Base-by-base conservation (phyloP, 129 eudicot genomes). In the Heracleum sosnowskyi region DNA sequence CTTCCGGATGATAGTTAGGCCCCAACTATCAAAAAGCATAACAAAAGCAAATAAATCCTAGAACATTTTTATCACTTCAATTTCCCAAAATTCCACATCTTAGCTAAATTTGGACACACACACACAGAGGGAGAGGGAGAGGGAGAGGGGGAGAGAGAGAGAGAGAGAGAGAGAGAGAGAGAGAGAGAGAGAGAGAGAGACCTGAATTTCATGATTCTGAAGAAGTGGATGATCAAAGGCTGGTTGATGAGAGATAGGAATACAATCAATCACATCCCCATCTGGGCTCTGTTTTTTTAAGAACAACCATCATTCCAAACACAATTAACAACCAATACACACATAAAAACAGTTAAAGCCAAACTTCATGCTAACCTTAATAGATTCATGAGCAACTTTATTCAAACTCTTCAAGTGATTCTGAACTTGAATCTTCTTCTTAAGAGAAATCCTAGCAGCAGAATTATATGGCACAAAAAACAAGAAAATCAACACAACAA, bases 211-310 rank as follows among this genome's bases (percentile, higher is more conserved):
- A 69, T 93, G 96, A 86, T 89, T 88, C 73, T 86, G 88, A 81
- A 90, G 90, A 62, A 84, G 86, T 37, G 98, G 92, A 37, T 92
- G 98, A 87, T 92, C 98, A 81, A 92, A 92, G 39, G 98, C 96
- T 31, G 93, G 92, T 76, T 92, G 98, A 44, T 89, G 90, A 55
- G 91, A 85, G 47, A 90, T 86, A 74, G 69, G 87, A 29, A 93
- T 87, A 70, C 98, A 93, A 60, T 93, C 98, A 26, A 93, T 90
- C 33, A 78, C 80, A 86, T 93, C 96, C 39, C 98, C 96, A 82
- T 93, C 98, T 77, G 91, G 89, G 47, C 89, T 86, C 89, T 86
- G 81, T 33, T 69, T n/a, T 63, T 63, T 66, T 8, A 2, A 26
- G 45, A 63, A 78, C 47, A 74, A 47, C 55, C 60, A 77, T 47